A percentile compares a stretch with the other conserved stretches of the same genome.
These are phyloP conservation scores for Sclerotinia borealis DNA, from an alignment of 2,329 filamentous ascomycete species.

Conservation along the genomic window DNA sequence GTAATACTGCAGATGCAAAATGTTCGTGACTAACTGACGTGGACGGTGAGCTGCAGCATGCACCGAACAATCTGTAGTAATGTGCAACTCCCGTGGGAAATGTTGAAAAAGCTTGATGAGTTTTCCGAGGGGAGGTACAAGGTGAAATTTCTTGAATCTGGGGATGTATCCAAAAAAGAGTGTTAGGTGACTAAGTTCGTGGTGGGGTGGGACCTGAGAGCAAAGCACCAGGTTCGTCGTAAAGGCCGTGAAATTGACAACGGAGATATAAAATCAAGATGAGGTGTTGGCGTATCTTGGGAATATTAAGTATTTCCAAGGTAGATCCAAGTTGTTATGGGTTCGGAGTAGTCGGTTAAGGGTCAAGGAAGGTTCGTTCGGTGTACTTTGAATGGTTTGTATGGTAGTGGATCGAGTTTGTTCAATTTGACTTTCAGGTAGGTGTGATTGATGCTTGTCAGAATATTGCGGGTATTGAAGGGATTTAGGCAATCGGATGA, in stretches of 20 bases:
- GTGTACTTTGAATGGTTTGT: neutral
- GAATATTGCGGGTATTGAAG: neutral
- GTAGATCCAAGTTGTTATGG: neutral
- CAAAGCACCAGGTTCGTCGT: neutral
- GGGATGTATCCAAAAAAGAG: constrained; percentile 3
- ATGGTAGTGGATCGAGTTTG: neutral
- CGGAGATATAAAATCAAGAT: constrained; percentile 8
- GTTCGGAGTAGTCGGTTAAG: constrained; percentile 3
- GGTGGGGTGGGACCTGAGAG: constrained; percentile 5
- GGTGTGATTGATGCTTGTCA: neutral
- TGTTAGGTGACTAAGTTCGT: neutral
- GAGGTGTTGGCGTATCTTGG: constrained; percentile 2
- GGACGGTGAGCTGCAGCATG: constrained; percentile 24
- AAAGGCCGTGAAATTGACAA: constrained; percentile 1
- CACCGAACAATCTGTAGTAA: constrained; percentile 14
- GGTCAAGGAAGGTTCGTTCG: neutral
- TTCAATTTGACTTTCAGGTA: constrained; percentile 8
- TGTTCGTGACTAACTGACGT: constrained; percentile 26
- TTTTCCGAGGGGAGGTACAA: constrained; percentile 5
- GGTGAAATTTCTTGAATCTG: constrained; percentile 6
- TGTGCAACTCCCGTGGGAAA: constrained; percentile 22
- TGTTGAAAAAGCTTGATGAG: constrained; percentile 5
- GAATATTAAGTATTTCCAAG: constrained; percentile 3
- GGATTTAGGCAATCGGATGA: neutral
- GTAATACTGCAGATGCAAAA: constrained; percentile 30